phyloP scores from a whole-genome alignment of 2,329 filamentous ascomycete species.

The Chrysosporium queenslandicum region DNA sequence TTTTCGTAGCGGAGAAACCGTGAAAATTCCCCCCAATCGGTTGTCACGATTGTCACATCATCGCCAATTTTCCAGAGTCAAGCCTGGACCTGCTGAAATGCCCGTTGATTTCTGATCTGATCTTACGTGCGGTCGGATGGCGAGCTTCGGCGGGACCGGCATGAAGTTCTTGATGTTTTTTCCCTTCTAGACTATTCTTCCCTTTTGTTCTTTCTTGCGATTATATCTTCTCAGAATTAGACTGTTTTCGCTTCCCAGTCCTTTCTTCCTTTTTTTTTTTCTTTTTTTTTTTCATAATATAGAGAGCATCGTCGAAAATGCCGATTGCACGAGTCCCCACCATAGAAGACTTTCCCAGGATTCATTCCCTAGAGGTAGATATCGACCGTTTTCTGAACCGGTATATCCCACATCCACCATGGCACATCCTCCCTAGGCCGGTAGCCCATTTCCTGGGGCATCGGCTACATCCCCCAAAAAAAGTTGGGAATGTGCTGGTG shows the following conservation, averaged over 20 bases:
- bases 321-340: constrained; percentile 6
- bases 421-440: constrained; percentile 53
- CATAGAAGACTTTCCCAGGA: constrained; percentile 9
- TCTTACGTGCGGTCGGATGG: background rate
- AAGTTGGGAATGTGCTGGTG: constrained; percentile 49
- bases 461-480: constrained; percentile 33
- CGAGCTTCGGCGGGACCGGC: background rate
- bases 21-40: background rate
- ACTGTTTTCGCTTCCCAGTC: background rate
- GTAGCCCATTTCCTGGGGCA: constrained; percentile 61
- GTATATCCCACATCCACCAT: constrained; percentile 55
- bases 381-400: constrained; percentile 69
- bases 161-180: background rate
- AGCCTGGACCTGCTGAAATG: background rate
- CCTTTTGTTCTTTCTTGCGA: background rate
- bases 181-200: background rate
- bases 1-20: background rate
- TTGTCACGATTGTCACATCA: background rate
- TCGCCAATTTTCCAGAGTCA: background rate
- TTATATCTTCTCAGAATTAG: background rate
- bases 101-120: background rate
- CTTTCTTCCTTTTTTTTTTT: background rate
- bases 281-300: background rate
- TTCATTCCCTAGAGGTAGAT: constrained; percentile 48
- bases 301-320: constrained; percentile 1